A percentile compares a stretch with the other conserved stretches of the same genome.
phyloP scores from a whole-genome alignment of 2,329 filamentous ascomycete species.

The Exophiala bonariae region DNA sequence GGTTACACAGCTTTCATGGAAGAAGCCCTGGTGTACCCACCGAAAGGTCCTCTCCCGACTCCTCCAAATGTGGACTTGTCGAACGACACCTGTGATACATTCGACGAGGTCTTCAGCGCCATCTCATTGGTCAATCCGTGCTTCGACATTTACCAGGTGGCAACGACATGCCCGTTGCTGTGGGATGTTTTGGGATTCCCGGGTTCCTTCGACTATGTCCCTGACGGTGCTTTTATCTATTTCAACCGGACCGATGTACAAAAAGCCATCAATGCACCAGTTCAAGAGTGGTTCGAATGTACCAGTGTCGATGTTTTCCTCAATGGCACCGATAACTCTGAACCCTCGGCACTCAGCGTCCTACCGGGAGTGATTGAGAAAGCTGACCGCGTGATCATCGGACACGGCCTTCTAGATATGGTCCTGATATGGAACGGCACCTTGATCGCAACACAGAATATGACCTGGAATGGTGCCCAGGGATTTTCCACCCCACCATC shows the following conservation, averaged over 20 bases:
- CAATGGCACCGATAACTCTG: constrained; percentile 42
- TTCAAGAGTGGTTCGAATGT: constrained; percentile 60
- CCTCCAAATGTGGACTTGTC: constrained; percentile 48
- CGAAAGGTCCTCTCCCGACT: constrained; percentile 59
- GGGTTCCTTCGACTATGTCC: constrained; percentile 63
- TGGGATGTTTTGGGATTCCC: constrained; percentile 72
- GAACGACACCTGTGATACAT: constrained; percentile 58
- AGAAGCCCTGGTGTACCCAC: constrained; percentile 66
- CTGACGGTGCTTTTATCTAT: constrained; percentile 63
- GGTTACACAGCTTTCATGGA: constrained; percentile 48
- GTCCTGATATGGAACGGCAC: constrained; percentile 69
- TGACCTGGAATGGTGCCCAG: constrained; percentile 72
- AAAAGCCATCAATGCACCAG: constrained; percentile 64
- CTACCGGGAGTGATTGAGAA: constrained; percentile 72
- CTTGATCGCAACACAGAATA: constrained; percentile 73
- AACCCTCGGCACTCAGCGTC: constrained; percentile 56
- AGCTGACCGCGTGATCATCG: constrained; percentile 72
- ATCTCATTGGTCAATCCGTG: constrained; percentile 67
- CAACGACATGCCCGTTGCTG: constrained; percentile 67
- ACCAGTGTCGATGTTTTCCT: constrained; percentile 47
- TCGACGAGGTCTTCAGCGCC: constrained; percentile 56
- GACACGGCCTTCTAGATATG: constrained; percentile 69
- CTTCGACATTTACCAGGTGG: constrained; percentile 75
- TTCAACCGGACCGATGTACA: constrained; percentile 73
- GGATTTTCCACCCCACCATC: constrained; percentile 65